Evolutionary conservation across 306 rosid genomes (phyloP).

Genomic region (Medicago truncatula): DNA sequence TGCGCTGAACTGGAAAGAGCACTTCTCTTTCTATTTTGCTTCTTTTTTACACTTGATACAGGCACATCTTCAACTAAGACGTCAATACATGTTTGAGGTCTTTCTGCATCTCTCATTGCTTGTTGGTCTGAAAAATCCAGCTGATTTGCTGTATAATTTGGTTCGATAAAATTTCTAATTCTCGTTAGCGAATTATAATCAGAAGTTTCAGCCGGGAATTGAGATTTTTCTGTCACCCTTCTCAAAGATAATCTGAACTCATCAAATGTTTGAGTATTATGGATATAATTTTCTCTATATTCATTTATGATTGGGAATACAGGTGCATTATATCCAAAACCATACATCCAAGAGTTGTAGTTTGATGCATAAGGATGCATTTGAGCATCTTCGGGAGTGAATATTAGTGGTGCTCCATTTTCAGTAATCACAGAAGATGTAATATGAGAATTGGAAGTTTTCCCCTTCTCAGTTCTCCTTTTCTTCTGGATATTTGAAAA

Average conservation of each 20-base stretch:
- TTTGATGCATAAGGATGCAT: constrained; percentile 44
- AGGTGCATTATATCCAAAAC: constrained; percentile 41
- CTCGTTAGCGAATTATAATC: constrained; percentile 48
- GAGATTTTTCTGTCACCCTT: constrained; percentile 56
- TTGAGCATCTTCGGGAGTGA: constrained; percentile 41
- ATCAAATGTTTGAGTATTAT: constrained; percentile 45
- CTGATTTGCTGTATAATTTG: constrained; percentile 45
- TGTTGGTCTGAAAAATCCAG: constrained; percentile 31
- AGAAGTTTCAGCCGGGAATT: constrained; percentile 44
- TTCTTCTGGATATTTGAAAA: constrained; percentile 59
- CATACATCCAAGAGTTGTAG: constrained; percentile 43
- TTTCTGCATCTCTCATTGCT: constrained; percentile 38
- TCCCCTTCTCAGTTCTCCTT: constrained; percentile 56
- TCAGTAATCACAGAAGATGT: constrained; percentile 42
- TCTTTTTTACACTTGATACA: constrained; percentile 57
- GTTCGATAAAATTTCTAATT: constrained; percentile 41
- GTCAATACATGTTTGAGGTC: constrained; percentile 50
- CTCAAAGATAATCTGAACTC: constrained; percentile 44
- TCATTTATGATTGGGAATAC: constrained; percentile 35
- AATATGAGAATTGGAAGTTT: constrained; percentile 33
- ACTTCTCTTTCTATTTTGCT: constrained; percentile 56
- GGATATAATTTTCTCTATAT: constrained; percentile 23
- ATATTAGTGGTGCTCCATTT: constrained; percentile 36
- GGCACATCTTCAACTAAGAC: constrained; percentile 48
- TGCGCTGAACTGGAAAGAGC: constrained; percentile 40